Evolutionary conservation across 495 filamentous ascomycete genomes (phyloP), one percentile per base, ranked within the genome.

Genomic region (Ascodesmis nigricans): DNA sequence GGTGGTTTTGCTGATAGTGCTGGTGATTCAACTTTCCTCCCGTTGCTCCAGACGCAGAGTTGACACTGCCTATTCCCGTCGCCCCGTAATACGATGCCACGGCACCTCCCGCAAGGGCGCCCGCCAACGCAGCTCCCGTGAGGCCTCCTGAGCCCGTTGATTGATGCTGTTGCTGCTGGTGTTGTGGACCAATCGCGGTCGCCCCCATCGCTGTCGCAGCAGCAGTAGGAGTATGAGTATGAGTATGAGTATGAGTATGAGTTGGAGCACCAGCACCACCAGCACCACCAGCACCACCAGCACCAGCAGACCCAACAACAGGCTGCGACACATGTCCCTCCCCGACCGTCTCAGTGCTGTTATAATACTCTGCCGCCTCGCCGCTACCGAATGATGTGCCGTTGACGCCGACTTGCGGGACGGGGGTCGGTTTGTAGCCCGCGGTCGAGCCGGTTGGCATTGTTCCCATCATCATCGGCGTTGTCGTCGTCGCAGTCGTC

Each of bases 391-490:
- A 6, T 6, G 23, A 6, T 6, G 23, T 11, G 6, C 23, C 23
- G 5, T 9, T 17, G 4, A 17, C 31, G 5, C 31, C 31, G 20
- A 19, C 22, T 29, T 50, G 46, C 4, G 46, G 45, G 3, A 50
- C 45, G 0, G 35, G 37, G 3, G 14, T 21, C 2, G 45, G 46
- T 16, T 49, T 44, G 29, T 50, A 50, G 6, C 7, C 10, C n/a
- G 37, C 11, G 24, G 30, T 13, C 13, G 38, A 20, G n/a, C 31
- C 32, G 20, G 16, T 20, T 2, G 26, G 25, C 21, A 28, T 15
- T 3, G 20, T 25, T 16, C 24, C 5, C 14, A 26, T 36, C 14
- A 33, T 17, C 16, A 35, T 28, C 6, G 23, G 21, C 3, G 20
- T n/a, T n/a, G 35, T 4, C 14, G 23, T 10, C 9, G 20, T 32